These are phyloP conservation scores for Corylus heterophylla DNA, from an alignment of 306 rosid genomes.

Conservation along the genomic window DNA sequence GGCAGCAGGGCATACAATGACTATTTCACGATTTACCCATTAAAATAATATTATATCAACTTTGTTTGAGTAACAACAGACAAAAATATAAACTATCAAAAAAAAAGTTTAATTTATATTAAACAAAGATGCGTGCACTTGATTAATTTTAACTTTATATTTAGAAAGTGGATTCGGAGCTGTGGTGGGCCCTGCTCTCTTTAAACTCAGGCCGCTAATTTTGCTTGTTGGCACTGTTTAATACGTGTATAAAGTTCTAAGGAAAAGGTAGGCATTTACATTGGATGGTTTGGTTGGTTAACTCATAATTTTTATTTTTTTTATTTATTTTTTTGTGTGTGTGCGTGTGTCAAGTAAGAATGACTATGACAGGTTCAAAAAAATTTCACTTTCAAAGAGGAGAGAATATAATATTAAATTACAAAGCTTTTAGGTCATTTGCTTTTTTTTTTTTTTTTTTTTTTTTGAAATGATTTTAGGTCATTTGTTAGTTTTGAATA, in stretches of 20 bases:
- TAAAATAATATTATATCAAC: too few relatives aligned
- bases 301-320: background rate
- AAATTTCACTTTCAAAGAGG: background rate
- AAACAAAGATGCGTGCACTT: background rate
- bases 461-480: too few relatives aligned
- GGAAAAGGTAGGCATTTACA: background rate
- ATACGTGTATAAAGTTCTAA: background rate
- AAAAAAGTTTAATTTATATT: too few relatives aligned
- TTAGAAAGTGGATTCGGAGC: conserved; percentile 18
- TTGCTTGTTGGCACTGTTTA: background rate
- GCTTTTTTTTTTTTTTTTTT: too few relatives aligned
- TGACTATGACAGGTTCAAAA: background rate
- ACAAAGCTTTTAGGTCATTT: too few relatives aligned
- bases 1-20: background rate
- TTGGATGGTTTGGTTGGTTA: background rate
- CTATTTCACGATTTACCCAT: background rate
- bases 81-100: background rate
- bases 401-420: background rate
- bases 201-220: conserved; percentile 20
- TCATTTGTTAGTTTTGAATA: too few relatives aligned
- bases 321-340: background rate
- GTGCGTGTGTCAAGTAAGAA: background rate
- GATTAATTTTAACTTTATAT: background rate
- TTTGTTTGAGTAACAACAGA: background rate
- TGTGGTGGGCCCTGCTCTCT: conserved; percentile 25